phyloP scores from a whole-genome alignment of 306 rosid species.

The Mimosa pudica region DNA sequence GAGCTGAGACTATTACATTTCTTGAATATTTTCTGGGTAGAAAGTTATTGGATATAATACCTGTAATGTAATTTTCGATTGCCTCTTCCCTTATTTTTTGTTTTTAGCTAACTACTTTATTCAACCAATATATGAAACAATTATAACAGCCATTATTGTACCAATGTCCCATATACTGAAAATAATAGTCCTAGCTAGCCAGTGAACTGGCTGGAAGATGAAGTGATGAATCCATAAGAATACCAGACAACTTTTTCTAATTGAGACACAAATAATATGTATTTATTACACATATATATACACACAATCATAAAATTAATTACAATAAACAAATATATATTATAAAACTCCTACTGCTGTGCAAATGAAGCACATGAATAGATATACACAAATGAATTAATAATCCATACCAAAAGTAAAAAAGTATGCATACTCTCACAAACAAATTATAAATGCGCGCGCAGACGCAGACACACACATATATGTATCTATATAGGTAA shows the following conservation, averaged over 20 bases:
- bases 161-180: too few species aligned
- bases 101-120: too few species aligned
- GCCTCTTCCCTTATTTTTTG: background rate
- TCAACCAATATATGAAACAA: too few species aligned
- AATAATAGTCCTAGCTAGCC: too few species aligned
- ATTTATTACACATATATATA: background rate
- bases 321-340: background rate
- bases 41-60: background rate
- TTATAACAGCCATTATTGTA: too few species aligned
- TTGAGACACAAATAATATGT: background rate
- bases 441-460: background rate
- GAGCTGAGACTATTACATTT: too few species aligned
- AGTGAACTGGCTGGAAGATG: too few species aligned
- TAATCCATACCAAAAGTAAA: background rate
- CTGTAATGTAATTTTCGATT: too few species aligned
- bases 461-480: background rate
- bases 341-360: background rate
- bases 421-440: background rate
- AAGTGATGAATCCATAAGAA: too few species aligned
- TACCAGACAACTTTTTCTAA: background rate
- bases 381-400: background rate
- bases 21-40: too few species aligned
- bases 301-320: background rate
- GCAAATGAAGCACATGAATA: background rate
- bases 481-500: background rate